Conservation (phyloP, 805 yeast species). For the Yarrowia alimentaria region DNA sequence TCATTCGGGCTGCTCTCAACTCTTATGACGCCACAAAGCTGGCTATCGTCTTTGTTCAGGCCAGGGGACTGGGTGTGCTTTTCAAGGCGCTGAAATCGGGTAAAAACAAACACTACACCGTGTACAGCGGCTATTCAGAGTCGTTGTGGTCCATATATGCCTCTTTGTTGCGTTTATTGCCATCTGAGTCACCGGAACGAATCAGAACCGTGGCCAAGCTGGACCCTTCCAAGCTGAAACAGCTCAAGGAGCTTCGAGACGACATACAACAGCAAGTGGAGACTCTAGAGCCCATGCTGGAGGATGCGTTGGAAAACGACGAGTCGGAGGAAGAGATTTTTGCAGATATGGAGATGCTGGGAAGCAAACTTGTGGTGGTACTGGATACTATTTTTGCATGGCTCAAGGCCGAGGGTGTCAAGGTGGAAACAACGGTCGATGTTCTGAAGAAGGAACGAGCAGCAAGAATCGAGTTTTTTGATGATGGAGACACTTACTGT, state of each 20-base stretch:
- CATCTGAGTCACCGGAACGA: conserved; percentile 17
- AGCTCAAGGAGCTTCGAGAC: conserved; percentile 4
- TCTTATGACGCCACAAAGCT: conserved; percentile 6
- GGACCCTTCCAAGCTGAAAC: background rate
- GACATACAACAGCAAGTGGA: conserved; percentile 1
- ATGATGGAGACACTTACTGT: background rate
- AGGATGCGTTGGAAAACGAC: background rate
- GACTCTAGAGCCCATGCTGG: background rate
- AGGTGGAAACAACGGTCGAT: conserved; percentile 2
- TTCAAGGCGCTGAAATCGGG: conserved; percentile 8
- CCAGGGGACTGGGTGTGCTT: conserved; percentile 10
- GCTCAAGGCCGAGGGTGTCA: conserved; percentile 15
- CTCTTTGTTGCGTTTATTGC: conserved; percentile 9
- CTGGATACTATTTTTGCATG: conserved; percentile 25
- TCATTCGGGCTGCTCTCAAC: background rate
- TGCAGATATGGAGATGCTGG: conserved; percentile 5
- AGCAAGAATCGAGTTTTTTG: background rate
- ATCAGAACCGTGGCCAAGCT: conserved; percentile 13
- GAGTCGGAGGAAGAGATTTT: conserved; percentile 7
- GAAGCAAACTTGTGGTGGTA: conserved; percentile 1
- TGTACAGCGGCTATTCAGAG: background rate
- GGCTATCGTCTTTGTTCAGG: conserved; percentile 18
- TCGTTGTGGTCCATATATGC: conserved; percentile 10
- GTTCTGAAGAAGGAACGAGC: background rate
- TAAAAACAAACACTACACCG: conserved; percentile 15